Evolutionary conservation across 2,329 filamentous ascomycete genomes (phyloP).

Genomic region (Trichoderma oligosporum): DNA sequence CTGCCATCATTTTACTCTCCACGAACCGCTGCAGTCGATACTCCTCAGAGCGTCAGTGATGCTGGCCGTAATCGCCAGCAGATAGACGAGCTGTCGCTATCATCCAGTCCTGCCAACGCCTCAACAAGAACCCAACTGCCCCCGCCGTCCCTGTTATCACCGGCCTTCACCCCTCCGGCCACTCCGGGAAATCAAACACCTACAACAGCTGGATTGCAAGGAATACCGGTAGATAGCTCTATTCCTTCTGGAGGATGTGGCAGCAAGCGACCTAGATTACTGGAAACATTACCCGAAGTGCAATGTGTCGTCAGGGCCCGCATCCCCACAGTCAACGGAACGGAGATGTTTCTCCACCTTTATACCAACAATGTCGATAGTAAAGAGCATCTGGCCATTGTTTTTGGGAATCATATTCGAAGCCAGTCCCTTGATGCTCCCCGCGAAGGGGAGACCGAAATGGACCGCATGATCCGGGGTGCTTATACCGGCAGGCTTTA

Average conservation of each 20-base stretch:
- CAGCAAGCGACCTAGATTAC: conserved; percentile 64
- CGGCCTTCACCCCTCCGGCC: conserved; percentile 72
- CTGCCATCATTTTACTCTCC: conserved; percentile 49
- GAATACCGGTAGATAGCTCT: conserved; percentile 59
- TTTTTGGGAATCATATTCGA: conserved; percentile 85
- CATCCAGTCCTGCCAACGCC: conserved; percentile 25
- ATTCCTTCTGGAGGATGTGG: conserved; percentile 57
- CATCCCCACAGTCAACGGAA: conserved; percentile 86
- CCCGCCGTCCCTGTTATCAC: conserved; percentile 74
- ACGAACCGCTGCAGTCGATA: conserved; percentile 31
- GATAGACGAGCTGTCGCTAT: conserved; percentile 38
- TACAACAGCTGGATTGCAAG: conserved; percentile 41
- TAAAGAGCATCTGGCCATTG: conserved; percentile 95
- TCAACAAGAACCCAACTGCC: conserved; percentile 30
- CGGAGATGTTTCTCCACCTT: conserved; percentile 95
- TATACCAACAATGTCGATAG: conserved; percentile 91
- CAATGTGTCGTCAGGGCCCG: conserved; percentile 90
- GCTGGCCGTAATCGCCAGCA: conserved; percentile 25
- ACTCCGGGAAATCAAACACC: conserved; percentile 59
- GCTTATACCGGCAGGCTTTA: conserved; percentile 86
- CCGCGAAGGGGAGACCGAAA: conserved; percentile 73
- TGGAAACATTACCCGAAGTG: conserved; percentile 76
- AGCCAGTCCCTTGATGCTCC: conserved; percentile 67
- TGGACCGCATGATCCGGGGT: conserved; percentile 88
- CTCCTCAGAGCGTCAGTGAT: conserved; percentile 1